Evolutionary conservation across 2,329 filamentous ascomycete genomes (phyloP).

Genomic region (Colletotrichum zoysiae): DNA sequence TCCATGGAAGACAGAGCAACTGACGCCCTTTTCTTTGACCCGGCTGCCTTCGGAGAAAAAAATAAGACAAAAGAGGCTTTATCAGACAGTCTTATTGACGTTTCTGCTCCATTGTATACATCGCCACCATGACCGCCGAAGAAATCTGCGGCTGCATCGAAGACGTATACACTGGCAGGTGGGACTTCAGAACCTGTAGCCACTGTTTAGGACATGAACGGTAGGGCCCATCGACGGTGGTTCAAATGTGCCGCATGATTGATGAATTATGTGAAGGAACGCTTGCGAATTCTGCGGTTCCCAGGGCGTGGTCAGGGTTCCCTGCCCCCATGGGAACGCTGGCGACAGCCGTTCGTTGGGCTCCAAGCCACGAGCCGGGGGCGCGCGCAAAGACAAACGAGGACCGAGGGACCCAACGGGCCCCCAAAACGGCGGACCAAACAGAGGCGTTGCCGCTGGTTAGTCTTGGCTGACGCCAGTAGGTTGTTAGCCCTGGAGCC

Average conservation of each 20-base stretch:
- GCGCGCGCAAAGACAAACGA: constrained; percentile 14
- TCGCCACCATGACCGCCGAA: constrained; percentile 28
- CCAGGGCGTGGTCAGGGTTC: constrained; percentile 35
- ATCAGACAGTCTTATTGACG: background rate
- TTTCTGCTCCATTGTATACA: no score
- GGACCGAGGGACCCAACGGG: constrained; percentile 24
- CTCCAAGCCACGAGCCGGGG: constrained; percentile 11
- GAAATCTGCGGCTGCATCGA: constrained; percentile 43
- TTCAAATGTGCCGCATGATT: background rate
- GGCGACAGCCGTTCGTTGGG: constrained; percentile 13
- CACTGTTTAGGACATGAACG: constrained; percentile 33
- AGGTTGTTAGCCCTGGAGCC: background rate
- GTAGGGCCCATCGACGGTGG: background rate
- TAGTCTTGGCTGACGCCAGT: constrained; percentile 1
- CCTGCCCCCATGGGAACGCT: constrained; percentile 27
- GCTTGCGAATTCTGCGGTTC: constrained; percentile 32
- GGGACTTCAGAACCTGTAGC: constrained; percentile 38
- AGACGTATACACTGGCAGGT: constrained; percentile 34
- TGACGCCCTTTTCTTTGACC: background rate
- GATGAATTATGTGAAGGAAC: constrained; percentile 6
- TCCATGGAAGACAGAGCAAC: background rate
- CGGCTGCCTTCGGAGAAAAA: no score
- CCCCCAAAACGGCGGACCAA: constrained; percentile 8
- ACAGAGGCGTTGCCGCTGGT: constrained; percentile 27
- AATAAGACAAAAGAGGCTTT: background rate